These are phyloP conservation scores for Camellia japonica DNA, from an alignment of 148 eudicot species.

Conservation along the genomic window DNA sequence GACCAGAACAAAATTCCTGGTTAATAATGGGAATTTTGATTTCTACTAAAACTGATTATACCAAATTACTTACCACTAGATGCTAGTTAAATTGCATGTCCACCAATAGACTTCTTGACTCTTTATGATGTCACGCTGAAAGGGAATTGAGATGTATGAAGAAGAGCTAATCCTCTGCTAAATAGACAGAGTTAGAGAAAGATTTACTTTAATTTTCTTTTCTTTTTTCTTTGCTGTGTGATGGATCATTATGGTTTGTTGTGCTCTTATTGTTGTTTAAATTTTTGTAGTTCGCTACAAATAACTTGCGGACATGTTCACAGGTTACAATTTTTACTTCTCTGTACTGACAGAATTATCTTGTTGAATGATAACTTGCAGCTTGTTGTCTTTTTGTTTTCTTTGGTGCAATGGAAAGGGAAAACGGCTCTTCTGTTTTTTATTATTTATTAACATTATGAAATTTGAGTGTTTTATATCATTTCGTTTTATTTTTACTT, in stretches of 20 bases:
- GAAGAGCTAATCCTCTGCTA: not conserved
- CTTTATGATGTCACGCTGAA: not conserved
- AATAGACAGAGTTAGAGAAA: not conserved
- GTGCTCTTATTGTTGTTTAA: not conserved
- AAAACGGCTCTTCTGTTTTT: not conserved
- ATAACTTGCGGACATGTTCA: not conserved
- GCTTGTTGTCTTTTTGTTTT: not conserved
- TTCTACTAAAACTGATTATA: not conserved
- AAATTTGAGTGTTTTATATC: not conserved
- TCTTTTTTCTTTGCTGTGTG: not conserved
- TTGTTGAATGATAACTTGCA: not conserved
- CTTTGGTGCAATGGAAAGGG: not conserved
- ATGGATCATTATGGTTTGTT: not conserved
- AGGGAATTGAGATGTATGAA: not conserved
- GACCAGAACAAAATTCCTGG: not conserved
- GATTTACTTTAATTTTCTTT: not conserved
- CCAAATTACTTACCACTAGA: not conserved
- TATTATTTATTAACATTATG: not conserved
- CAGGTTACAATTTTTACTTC: not conserved
- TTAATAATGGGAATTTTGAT: not conserved
- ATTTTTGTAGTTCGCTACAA: not conserved
- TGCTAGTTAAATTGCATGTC: not conserved
- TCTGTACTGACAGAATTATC: not conserved
- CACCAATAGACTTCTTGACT: not conserved
- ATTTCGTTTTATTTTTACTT: not conserved